These are phyloP conservation scores for Spatholobus suberectus DNA, from an alignment of 306 rosid species.

Conservation along the genomic window DNA sequence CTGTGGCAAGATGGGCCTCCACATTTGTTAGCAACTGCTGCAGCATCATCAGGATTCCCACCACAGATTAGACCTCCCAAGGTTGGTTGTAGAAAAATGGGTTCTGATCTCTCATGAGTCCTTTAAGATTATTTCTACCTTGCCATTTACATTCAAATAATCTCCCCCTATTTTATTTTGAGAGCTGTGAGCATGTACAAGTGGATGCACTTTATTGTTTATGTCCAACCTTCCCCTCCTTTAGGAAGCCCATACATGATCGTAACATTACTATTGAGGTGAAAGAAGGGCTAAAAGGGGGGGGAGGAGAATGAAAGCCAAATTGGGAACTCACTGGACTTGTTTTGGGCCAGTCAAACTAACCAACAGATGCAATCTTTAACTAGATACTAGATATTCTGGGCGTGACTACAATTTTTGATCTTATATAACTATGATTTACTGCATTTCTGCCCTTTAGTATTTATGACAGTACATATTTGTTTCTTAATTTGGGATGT, in stretches of 20 bases:
- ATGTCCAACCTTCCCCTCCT: too few relatives aligned
- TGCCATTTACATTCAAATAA: too few relatives aligned
- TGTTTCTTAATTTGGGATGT: too few relatives aligned
- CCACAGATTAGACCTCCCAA: constrained; percentile 63
- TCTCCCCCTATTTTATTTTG: too few relatives aligned
- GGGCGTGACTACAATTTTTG: constrained; percentile 46
- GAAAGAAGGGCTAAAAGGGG: not conserved
- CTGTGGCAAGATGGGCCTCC: constrained; percentile 60
- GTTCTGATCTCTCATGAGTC: constrained; percentile 66
- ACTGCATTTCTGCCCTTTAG: too few relatives aligned
- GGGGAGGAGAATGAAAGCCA: too few relatives aligned
- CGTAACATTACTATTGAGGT: constrained; percentile 47
- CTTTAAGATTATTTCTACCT: constrained; percentile 16
- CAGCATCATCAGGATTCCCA: constrained; percentile 99
- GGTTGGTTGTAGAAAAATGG: constrained; percentile 73
- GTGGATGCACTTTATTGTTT: too few relatives aligned
- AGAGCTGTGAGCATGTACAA: too few relatives aligned
- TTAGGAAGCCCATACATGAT: too few relatives aligned
- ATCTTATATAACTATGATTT: not conserved
- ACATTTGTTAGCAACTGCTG: constrained; percentile 74
- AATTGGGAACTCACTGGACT: constrained; percentile 53
- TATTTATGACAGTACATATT: too few relatives aligned
- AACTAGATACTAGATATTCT: constrained; percentile 52
- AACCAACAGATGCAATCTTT: constrained; percentile 58
- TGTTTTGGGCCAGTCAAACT: constrained; percentile 54